A percentile compares a stretch with the other conserved stretches of the same genome.
Evolutionary conservation across 139 green algal species (phyloP).

Genomic region (Yamagishiella unicocca): DNA sequence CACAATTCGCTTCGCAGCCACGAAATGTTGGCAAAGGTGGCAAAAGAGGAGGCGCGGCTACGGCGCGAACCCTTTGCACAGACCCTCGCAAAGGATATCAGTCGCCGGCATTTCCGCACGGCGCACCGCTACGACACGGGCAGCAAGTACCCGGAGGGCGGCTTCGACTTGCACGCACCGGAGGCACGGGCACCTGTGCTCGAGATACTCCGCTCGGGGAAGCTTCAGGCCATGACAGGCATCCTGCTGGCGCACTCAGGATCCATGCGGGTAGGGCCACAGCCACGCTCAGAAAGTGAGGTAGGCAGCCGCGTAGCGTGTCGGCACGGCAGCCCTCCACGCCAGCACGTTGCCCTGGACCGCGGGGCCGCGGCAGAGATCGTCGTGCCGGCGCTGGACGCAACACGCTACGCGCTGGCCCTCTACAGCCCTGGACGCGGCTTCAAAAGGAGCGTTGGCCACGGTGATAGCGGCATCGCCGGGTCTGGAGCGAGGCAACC

Average conservation of each 20-base stretch:
- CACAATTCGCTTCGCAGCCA: slow-evolving; percentile 29
- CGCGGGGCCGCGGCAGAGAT: no score
- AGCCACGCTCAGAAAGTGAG: no score
- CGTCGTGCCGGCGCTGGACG: slow-evolving; percentile 1
- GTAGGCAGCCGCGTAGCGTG: no score
- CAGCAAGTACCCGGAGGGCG: slow-evolving; percentile 3
- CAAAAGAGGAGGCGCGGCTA: neutral
- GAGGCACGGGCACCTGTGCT: neutral
- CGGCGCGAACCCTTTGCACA: neutral
- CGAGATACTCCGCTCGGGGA: neutral
- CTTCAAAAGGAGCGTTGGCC: no score
- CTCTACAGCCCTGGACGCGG: neutral
- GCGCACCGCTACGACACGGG: slow-evolving; percentile 11
- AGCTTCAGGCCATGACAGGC: neutral
- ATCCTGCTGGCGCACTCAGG: neutral
- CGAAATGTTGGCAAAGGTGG: slow-evolving; percentile 6
- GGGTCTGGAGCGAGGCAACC: no score
- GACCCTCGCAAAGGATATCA: slow-evolving; percentile 14
- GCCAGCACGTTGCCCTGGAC: no score
- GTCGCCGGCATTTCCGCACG: slow-evolving; percentile 22
- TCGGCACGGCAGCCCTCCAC: no score
- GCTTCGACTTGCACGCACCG: neutral
- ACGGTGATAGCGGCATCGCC: no score
- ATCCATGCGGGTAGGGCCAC: neutral
- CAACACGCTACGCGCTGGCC: slow-evolving; percentile 1